phyloP scores from a whole-genome alignment of 2,329 filamentous ascomycete genomes.

The Thelonectria blattea region DNA sequence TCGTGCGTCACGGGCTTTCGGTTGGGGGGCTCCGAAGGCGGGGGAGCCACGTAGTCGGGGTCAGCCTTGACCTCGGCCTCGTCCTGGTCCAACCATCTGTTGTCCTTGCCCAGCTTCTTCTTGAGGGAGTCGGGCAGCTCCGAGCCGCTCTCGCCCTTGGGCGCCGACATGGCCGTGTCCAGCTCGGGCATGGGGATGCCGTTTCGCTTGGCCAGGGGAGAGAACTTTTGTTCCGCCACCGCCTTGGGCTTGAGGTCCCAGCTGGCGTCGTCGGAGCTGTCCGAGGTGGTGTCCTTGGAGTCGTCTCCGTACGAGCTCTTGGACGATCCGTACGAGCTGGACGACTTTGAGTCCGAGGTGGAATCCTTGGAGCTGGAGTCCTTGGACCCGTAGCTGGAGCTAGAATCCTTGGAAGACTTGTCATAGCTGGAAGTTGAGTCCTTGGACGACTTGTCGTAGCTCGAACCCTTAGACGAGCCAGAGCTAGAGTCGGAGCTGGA shows the following conservation, averaged over 20 bases:
- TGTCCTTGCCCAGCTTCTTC: conserved; percentile 37
- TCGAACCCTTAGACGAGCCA: conserved; percentile 5
- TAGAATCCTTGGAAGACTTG: neutral
- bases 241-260: conserved; percentile 15
- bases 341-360: neutral
- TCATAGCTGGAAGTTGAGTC: neutral
- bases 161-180: conserved; percentile 27
- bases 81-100: conserved; percentile 18
- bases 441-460: neutral
- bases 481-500: neutral
- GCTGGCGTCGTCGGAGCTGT: neutral
- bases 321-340: neutral
- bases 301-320: neutral
- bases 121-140: conserved; percentile 43
- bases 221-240: conserved; percentile 7
- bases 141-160: conserved; percentile 36
- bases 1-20: conserved; percentile 56
- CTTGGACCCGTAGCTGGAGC: neutral
- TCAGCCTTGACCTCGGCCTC: conserved; percentile 16
- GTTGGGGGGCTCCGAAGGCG: conserved; percentile 7
- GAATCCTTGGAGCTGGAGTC: neutral
- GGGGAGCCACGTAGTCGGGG: conserved; percentile 13
- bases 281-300: conserved; percentile 6
- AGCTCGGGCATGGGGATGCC: conserved; percentile 37
- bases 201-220: conserved; percentile 26